A percentile compares a stretch with the other conserved stretches of the same genome.
Conservation (phyloP, 2,329 filamentous ascomycete species). For the Esteya vermicola region DNA sequence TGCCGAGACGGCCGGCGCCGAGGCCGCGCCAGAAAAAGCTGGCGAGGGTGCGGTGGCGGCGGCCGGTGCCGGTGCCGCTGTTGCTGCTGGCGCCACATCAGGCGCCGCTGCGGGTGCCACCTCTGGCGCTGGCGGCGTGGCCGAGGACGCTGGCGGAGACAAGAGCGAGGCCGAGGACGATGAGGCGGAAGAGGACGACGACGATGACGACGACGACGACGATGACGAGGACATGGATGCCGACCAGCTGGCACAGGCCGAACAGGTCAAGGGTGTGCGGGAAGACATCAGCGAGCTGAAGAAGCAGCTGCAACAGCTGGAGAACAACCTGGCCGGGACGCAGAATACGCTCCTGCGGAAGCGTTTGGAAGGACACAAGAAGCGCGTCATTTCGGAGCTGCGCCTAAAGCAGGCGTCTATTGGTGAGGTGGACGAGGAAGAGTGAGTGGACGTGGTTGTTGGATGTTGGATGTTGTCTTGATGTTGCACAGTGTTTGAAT, state of each 20-base stretch:
- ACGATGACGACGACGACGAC: slow-evolving; percentile 37
- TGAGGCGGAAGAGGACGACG: slow-evolving; percentile 28
- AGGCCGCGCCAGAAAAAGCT: slow-evolving; percentile 24
- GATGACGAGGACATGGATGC: slow-evolving; percentile 40
- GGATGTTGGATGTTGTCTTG: too few relatives aligned
- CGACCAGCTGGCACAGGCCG: slow-evolving; percentile 32
- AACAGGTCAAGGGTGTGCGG: slow-evolving; percentile 38
- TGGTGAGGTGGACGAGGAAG: slow-evolving; percentile 20
- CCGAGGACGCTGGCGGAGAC: background rate
- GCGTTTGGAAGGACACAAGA: slow-evolving; percentile 35
- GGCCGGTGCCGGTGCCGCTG: background rate
- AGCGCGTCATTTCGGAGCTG: slow-evolving; percentile 25
- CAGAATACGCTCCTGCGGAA: slow-evolving; percentile 33
- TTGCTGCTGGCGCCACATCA: too few relatives aligned
- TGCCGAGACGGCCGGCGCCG: slow-evolving; percentile 26
- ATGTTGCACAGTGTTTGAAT: too few relatives aligned
- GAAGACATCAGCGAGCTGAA: slow-evolving; percentile 36
- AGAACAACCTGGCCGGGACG: slow-evolving; percentile 28
- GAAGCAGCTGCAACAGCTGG: slow-evolving; percentile 31
- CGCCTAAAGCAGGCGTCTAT: slow-evolving; percentile 21
- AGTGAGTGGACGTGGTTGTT: slow-evolving; percentile 1
- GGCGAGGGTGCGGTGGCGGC: slow-evolving; percentile 21
- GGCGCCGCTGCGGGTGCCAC: slow-evolving; percentile 28
- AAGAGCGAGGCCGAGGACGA: slow-evolving; percentile 21
- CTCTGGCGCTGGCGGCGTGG: slow-evolving; percentile 20